Evolutionary conservation across 805 yeast species (phyloP).

Genomic region (Starmerella floris): DNA sequence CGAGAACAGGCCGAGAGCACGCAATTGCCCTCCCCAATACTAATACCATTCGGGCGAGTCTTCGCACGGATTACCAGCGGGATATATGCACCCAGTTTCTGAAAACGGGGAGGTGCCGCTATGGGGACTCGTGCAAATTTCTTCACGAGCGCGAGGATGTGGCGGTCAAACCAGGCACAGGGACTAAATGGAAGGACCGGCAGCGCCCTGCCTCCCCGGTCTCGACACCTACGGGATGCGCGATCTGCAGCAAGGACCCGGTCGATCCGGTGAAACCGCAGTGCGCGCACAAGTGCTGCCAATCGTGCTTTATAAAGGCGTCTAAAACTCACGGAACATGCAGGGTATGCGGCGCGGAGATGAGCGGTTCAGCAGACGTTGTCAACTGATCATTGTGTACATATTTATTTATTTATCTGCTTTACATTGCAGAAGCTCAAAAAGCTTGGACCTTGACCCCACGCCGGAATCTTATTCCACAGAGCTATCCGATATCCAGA

Average conservation of each 20-base stretch:
- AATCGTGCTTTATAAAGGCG: slow-evolving; percentile 4
- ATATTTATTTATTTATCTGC: neutral
- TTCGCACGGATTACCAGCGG: slow-evolving; percentile 69
- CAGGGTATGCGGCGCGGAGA: slow-evolving; percentile 10
- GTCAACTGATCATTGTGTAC: neutral
- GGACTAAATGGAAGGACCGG: neutral
- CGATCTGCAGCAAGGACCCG: slow-evolving; percentile 1
- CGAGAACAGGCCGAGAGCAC: too few species aligned
- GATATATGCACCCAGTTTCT: slow-evolving; percentile 88
- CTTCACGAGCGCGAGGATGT: slow-evolving; percentile 81
- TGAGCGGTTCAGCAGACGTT: slow-evolving; percentile 6
- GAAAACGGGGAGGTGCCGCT: slow-evolving; percentile 90
- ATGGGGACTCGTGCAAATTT: slow-evolving; percentile 94
- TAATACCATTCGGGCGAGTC: slow-evolving; percentile 6
- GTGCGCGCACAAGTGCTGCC: slow-evolving; percentile 5
- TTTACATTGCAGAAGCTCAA: too few species aligned
- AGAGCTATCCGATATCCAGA: too few species aligned
- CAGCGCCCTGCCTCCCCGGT: neutral
- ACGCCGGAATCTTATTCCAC: too few species aligned
- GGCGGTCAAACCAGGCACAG: slow-evolving; percentile 35
- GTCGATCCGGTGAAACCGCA: neutral
- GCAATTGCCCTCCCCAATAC: neutral
- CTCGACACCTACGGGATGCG: too few species aligned
- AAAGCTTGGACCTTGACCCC: too few species aligned
- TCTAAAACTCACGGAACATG: neutral